Evolutionary conservation across 2,329 filamentous ascomycete genomes (phyloP), one percentile per base, ranked within the genome.

Genomic region (Botrytis aclada): DNA sequence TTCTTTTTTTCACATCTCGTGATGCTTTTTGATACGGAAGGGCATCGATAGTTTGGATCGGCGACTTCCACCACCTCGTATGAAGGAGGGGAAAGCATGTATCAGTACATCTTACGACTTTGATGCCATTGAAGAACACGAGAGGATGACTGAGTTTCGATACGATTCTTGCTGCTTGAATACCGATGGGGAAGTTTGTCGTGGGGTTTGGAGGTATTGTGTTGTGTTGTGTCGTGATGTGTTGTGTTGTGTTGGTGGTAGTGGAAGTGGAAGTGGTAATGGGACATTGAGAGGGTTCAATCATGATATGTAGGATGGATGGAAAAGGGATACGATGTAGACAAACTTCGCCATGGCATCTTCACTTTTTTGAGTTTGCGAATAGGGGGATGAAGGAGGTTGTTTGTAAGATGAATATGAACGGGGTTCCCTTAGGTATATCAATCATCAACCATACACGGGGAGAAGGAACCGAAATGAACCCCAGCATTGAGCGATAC

Each of bases 1-100:
- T 71, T 61, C 58, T 61, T 73, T 62, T 69, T 37, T 58, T 39
- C 60, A 41, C 69, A 74, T 39, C 75, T 76, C 76, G 75, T 77
- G 76, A 77, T 75, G 58, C 29, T 32, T 61, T 70, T n/a, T 70
- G 69, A 69, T 69, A 69, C 12, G 22, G 22, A 54, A 41, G 34
- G 37, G 18, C 18, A 37, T 58, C 14, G 54, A 70, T 45, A 39
- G 67, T 34, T 56, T 54, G 69, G 60, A 71, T 71, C 69, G 60
- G 43, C 45, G 60, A 56, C 43, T 64, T 47, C 43, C 60, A 47
- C 60, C 69, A 69, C 56, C 41, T 62, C 56, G 32, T 39, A 34
- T 70, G 25, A 45, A 63, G 22, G 39, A 14, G 39, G n/a, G 18
- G 41, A 6, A 63, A 63, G 61, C 56, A 39, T 18, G 69, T 70